phyloP scores from a whole-genome alignment of 2,329 filamentous ascomycete genomes.

The Arthrinium puccinioides region DNA sequence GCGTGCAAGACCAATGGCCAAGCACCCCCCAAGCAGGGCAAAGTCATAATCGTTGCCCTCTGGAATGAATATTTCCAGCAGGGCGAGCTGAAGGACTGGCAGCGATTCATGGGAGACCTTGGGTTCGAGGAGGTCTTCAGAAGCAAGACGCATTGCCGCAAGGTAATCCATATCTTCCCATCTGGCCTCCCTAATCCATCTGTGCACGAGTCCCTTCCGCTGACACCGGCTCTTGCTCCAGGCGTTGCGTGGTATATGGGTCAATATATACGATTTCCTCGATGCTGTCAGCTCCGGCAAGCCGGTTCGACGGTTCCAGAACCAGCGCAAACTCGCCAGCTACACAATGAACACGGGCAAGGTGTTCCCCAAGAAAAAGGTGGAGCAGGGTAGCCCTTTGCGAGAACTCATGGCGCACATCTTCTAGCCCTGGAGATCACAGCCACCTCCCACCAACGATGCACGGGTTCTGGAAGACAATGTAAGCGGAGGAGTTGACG shows the following conservation, averaged over 20 bases:
- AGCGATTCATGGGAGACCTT: constrained; percentile 35
- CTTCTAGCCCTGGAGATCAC: constrained; percentile 1
- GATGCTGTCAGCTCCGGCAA: constrained; percentile 18
- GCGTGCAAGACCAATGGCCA: no score
- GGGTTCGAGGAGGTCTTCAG: constrained; percentile 26
- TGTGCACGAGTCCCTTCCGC: no score
- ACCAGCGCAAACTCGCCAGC: constrained; percentile 19
- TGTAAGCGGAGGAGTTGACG: neutral
- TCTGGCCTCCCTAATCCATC: neutral
- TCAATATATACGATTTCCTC: constrained; percentile 45
- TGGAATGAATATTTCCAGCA: constrained; percentile 17
- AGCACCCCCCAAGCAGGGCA: no score
- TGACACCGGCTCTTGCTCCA: constrained; percentile 11
- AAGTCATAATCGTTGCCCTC: neutral
- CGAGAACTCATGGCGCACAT: constrained; percentile 28
- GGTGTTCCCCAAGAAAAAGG: constrained; percentile 37
- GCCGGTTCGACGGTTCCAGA: constrained; percentile 25
- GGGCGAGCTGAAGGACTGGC: constrained; percentile 32
- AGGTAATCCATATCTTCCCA: constrained; percentile 22
- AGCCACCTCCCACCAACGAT: neutral
- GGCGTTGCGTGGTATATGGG: constrained; percentile 32
- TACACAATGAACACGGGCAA: constrained; percentile 29
- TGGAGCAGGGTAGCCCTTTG: constrained; percentile 32
- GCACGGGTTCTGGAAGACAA: constrained; percentile 1
- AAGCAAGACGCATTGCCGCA: constrained; percentile 37